A percentile compares a stretch with the other conserved stretches of the same genome.
These are phyloP conservation scores for Effrenium voratum DNA, from an alignment of 73 alveolate species.

Conservation along the genomic window DNA sequence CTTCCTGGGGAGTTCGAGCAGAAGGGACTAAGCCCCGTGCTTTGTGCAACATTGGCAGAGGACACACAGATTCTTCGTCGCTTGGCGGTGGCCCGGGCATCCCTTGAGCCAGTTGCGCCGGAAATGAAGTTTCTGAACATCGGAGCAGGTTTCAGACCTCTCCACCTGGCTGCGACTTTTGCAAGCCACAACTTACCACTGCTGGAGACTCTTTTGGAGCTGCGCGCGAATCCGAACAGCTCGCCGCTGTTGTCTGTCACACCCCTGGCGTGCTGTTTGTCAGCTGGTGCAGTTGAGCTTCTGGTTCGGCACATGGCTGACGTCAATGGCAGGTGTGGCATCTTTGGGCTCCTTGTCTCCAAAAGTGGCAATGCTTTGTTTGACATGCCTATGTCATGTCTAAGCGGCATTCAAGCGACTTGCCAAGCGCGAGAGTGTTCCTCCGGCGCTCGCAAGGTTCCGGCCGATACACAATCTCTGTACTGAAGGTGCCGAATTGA, in stretches of 20 bases:
- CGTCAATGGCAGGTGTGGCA: neutral
- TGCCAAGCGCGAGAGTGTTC: too few relatives aligned
- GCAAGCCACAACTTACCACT: neutral
- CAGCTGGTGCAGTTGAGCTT: neutral
- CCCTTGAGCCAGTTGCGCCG: neutral
- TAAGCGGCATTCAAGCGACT: too few relatives aligned
- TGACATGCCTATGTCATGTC: too few relatives aligned
- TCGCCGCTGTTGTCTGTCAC: neutral
- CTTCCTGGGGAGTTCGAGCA: neutral
- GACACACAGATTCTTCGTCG: neutral
- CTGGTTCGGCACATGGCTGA: neutral
- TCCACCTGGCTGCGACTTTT: conserved; percentile 27
- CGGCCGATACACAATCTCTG: neutral
- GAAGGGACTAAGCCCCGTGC: conserved; percentile 46
- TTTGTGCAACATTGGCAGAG: conserved; percentile 16
- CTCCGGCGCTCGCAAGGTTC: too few relatives aligned
- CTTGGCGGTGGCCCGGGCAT: neutral
- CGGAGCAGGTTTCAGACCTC: neutral
- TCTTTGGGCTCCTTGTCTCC: neutral
- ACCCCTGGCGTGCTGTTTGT: neutral
- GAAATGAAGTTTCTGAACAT: neutral
- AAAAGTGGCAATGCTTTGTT: too few relatives aligned
- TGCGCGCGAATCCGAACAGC: conserved; percentile 11
- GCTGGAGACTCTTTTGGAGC: conserved; percentile 12
- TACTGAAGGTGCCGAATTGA: neutral